Evolutionary conservation across 768 basidiomycete species (phyloP), one percentile per base, ranked within the genome.

Genomic region (Tubosaeta sp.): DNA sequence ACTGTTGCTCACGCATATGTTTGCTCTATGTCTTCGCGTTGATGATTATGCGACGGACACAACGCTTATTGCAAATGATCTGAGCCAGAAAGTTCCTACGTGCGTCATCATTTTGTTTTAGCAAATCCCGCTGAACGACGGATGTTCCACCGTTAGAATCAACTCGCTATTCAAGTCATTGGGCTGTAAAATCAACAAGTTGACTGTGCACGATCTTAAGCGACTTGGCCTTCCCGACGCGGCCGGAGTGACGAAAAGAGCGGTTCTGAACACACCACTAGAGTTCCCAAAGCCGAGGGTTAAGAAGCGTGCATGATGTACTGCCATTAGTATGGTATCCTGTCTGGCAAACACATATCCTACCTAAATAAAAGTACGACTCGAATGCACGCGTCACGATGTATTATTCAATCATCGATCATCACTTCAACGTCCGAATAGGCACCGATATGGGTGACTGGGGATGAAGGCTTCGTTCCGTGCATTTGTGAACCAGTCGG

Each of bases 41-140:
- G 93, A 97, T 57, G 81, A 83, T 48, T 95, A 82, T 60, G 82
- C 83, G 0, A 80, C 85, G 0, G 85, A 97, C 56, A 76, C 84
- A 0, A 72, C 76, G 2, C 62, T 78, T 27, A 71, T 97, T 32
- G 88, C 92, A 3, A 72, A 76, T 7, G 95, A 97, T 69, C 69
- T 97, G 7, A 81, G 77, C 56, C 79, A 91, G 75, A 64, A 79
- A 4, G 62, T 78, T 11, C 47, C 74, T 6, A 83, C 82, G 94
- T 95, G 61, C 56, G 88, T 74, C 12, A 17, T 27, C 19, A 3
- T 38, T 22, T n/a, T 25, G 9, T 37, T 16, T 13, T 43, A 29
- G 27, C 19, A 33, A 12, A 37, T 6, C 34, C 10, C 19, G 16
- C 48, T 32, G 26, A 39, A 47, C 65, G 31, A 58, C 12, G n/a